Evolutionary conservation across 495 filamentous ascomycete species (phyloP).

Genomic region (Daldinia decipiens): DNA sequence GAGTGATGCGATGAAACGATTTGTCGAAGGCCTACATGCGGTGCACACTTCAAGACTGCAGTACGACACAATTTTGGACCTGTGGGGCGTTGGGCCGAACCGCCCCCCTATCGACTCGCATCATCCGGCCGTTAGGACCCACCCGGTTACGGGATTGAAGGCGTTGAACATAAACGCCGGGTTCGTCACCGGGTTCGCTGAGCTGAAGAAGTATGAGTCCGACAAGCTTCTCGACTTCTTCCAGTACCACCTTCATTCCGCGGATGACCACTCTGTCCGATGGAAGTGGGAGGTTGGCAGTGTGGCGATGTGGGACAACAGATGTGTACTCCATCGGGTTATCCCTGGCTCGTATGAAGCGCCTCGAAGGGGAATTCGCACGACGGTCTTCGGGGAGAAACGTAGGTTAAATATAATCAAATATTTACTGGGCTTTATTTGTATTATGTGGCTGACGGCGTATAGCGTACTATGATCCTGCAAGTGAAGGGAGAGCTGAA

Average conservation of each 20-base stretch:
- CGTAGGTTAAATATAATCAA: slow-evolving; percentile 52
- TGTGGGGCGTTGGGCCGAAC: slow-evolving; percentile 61
- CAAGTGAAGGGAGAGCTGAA: slow-evolving; percentile 59
- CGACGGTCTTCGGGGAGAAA: slow-evolving; percentile 66
- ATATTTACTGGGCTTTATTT: background rate
- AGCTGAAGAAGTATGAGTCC: slow-evolving; percentile 64
- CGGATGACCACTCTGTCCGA: slow-evolving; percentile 63
- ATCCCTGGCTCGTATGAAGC: slow-evolving; percentile 63
- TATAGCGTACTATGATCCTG: slow-evolving; percentile 59
- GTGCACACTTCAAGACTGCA: slow-evolving; percentile 62
- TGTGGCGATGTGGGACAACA: slow-evolving; percentile 67
- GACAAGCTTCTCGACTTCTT: slow-evolving; percentile 64
- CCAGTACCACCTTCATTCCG: slow-evolving; percentile 61
- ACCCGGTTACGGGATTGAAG: slow-evolving; percentile 64
- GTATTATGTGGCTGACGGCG: slow-evolving; percentile 1
- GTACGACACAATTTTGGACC: slow-evolving; percentile 58
- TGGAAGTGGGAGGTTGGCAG: slow-evolving; percentile 67
- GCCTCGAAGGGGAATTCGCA: slow-evolving; percentile 59
- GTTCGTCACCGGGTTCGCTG: slow-evolving; percentile 63
- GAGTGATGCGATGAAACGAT: slow-evolving; percentile 57
- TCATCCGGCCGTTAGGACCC: slow-evolving; percentile 65
- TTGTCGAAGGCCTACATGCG: slow-evolving; percentile 61
- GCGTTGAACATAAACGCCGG: slow-evolving; percentile 62
- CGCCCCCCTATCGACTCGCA: slow-evolving; percentile 63
- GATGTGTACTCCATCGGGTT: slow-evolving; percentile 60